These are phyloP conservation scores for Hyphopichia khmerensis DNA, from an alignment of 1,139 yeast genomes.

Conservation along the genomic window DNA sequence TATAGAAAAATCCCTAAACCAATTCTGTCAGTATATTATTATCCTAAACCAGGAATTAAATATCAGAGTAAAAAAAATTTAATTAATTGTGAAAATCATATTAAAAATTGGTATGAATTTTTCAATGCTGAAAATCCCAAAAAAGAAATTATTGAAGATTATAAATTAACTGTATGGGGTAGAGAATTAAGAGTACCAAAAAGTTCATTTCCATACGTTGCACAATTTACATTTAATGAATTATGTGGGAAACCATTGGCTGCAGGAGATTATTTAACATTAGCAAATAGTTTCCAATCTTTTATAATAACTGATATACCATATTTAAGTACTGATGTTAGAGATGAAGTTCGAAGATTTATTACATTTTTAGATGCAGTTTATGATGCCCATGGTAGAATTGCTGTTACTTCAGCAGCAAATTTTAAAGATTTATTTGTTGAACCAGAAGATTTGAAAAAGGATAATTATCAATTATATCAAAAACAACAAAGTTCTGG, in stretches of 20 bases:
- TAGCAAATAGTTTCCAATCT: slow-evolving; percentile 75
- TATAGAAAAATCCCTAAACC: slow-evolving; percentile 89
- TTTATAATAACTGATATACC: slow-evolving; percentile 92
- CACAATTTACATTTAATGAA: slow-evolving; percentile 83
- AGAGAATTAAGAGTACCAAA: slow-evolving; percentile 72
- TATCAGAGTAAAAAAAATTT: slow-evolving; percentile 53
- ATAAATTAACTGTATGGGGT: slow-evolving; percentile 77
- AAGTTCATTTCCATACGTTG: slow-evolving; percentile 76
- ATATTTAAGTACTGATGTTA: slow-evolving; percentile 67
- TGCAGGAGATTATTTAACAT: slow-evolving; percentile 91
- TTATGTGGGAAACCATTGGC: slow-evolving; percentile 85
- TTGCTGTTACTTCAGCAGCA: slow-evolving; percentile 87
- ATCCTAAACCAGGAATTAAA: slow-evolving; percentile 63
- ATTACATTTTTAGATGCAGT: slow-evolving; percentile 94
- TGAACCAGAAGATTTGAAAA: slow-evolving; percentile 68
- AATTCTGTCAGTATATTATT: slow-evolving; percentile 73
- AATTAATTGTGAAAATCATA: slow-evolving; percentile 60
- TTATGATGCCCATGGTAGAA: slow-evolving; percentile 81
- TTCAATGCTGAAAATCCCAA: slow-evolving; percentile 57
- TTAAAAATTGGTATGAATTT: slow-evolving; percentile 73
- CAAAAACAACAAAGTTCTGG: slow-evolving; percentile 33
- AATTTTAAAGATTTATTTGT: slow-evolving; percentile 83
- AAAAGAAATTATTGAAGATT: slow-evolving; percentile 31
- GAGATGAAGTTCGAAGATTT: slow-evolving; percentile 86
- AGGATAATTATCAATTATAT: slow-evolving; percentile 54